Conservation (phyloP, 805 yeast species). For the Yamadazyma kitorensis region DNA sequence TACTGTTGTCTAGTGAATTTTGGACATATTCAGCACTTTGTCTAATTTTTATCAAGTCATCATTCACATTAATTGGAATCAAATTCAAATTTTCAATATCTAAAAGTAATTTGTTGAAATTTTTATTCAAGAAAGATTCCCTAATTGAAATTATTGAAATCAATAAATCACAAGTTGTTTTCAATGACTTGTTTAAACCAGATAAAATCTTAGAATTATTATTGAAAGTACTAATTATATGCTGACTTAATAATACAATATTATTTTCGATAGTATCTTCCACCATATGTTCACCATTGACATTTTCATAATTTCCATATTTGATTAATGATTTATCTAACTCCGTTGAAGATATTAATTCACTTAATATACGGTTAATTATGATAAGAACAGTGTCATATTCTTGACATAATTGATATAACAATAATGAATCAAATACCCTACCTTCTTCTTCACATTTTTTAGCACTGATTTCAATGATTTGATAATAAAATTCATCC, state of each 20-base stretch:
- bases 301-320: slow-evolving; percentile 39
- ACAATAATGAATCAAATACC: slow-evolving; percentile 74
- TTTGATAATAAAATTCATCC: slow-evolving; percentile 59
- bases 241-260: slow-evolving; percentile 45
- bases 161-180: slow-evolving; percentile 63
- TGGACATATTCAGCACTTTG: slow-evolving; percentile 60
- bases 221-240: slow-evolving; percentile 43
- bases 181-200: slow-evolving; percentile 51
- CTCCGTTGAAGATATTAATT: slow-evolving; percentile 68
- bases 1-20: slow-evolving; percentile 62
- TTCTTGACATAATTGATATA: slow-evolving; percentile 87
- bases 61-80: slow-evolving; percentile 52
- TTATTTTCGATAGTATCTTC: slow-evolving; percentile 45
- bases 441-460: slow-evolving; percentile 92
- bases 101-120: slow-evolving; percentile 58
- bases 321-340: slow-evolving; percentile 53
- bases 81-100: slow-evolving; percentile 59
- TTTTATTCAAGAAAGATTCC: slow-evolving; percentile 49
- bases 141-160: slow-evolving; percentile 69
- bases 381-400: slow-evolving; percentile 75
- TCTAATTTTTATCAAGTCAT: slow-evolving; percentile 58
- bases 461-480: slow-evolving; percentile 81
- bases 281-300: slow-evolving; percentile 28
- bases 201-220: slow-evolving; percentile 59
- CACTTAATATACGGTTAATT: slow-evolving; percentile 75